Percentiles rank a stretch among this genome's conserved stretches.
Evolutionary conservation across 371 early-diverging fungal species (phyloP).

Genomic region (Rhizopus sp.): DNA sequence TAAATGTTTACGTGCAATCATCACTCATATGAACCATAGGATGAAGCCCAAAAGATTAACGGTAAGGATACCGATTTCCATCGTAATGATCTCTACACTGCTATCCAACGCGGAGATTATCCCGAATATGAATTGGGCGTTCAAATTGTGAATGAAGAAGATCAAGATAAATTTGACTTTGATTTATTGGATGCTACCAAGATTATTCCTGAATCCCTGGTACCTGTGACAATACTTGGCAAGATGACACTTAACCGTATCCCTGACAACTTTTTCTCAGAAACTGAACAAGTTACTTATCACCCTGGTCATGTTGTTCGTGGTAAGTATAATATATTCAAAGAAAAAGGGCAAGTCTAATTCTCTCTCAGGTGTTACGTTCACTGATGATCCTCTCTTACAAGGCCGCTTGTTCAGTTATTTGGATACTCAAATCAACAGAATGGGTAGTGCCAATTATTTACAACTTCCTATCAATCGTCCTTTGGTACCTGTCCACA

Average conservation of each 20-base stretch:
- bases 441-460: slow-evolving; percentile 52
- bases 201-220: slow-evolving; percentile 51
- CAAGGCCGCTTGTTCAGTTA: slow-evolving; percentile 59
- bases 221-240: slow-evolving; percentile 50
- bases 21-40: slow-evolving; percentile 9
- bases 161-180: slow-evolving; percentile 50
- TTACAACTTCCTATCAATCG: slow-evolving; percentile 57
- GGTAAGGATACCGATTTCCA: slow-evolving; percentile 59
- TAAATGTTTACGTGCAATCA: not conserved
- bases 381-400: slow-evolving; percentile 55
- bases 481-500: slow-evolving; percentile 40
- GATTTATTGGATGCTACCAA: slow-evolving; percentile 60
- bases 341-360: not conserved
- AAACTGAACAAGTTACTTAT: slow-evolving; percentile 58
- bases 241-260: slow-evolving; percentile 54
- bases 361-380: slow-evolving; percentile 33
- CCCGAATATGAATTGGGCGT: slow-evolving; percentile 55
- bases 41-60: slow-evolving; percentile 54
- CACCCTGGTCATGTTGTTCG: slow-evolving; percentile 44
- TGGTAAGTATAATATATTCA: slow-evolving; percentile 19
- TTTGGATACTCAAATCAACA: slow-evolving; percentile 56
- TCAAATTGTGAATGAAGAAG: slow-evolving; percentile 46
- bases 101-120: slow-evolving; percentile 51
- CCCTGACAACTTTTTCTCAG: slow-evolving; percentile 57
- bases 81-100: slow-evolving; percentile 49